Conservation (phyloP, 2,329 filamentous ascomycete species). For the Aphanocladium album region DNA sequence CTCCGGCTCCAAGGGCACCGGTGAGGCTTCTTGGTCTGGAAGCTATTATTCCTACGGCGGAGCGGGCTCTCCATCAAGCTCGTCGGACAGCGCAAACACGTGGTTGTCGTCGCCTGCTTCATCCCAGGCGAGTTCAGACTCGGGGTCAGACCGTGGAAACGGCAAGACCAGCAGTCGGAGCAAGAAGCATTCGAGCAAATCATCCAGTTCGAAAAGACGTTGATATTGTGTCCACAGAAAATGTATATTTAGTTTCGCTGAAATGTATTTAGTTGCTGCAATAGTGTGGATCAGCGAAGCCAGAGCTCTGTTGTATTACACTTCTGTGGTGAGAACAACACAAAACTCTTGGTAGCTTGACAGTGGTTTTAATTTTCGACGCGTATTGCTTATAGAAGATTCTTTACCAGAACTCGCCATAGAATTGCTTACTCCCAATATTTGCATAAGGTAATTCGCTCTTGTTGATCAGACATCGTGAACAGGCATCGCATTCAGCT, state of each 20-base stretch:
- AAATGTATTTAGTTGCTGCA: background rate
- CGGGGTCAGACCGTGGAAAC: background rate
- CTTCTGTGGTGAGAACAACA: too few species aligned
- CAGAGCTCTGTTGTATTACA: too few species aligned
- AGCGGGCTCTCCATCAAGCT: background rate
- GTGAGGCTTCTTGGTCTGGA: background rate
- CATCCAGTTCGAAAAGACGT: background rate
- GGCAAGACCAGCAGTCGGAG: background rate
- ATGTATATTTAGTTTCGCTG: background rate
- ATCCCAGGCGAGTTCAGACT: background rate
- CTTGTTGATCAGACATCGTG: too few species aligned
- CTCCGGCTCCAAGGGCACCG: background rate
- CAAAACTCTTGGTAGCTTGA: too few species aligned
- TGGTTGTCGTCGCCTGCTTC: constrained; percentile 4
- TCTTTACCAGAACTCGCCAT: too few species aligned
- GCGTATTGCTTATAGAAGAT: too few species aligned
- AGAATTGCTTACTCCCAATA: too few species aligned
- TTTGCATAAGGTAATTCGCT: too few species aligned
- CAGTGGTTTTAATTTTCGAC: too few species aligned
- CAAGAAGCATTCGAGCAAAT: background rate
- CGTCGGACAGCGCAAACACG: background rate
- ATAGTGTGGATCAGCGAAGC: too few species aligned
- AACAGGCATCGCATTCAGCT: too few species aligned
- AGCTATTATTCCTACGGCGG: background rate
- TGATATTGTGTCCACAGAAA: background rate